These are phyloP conservation scores for Houttuynia cordata DNA, from an alignment of 164 flowering plant species.

Conservation along the genomic window DNA sequence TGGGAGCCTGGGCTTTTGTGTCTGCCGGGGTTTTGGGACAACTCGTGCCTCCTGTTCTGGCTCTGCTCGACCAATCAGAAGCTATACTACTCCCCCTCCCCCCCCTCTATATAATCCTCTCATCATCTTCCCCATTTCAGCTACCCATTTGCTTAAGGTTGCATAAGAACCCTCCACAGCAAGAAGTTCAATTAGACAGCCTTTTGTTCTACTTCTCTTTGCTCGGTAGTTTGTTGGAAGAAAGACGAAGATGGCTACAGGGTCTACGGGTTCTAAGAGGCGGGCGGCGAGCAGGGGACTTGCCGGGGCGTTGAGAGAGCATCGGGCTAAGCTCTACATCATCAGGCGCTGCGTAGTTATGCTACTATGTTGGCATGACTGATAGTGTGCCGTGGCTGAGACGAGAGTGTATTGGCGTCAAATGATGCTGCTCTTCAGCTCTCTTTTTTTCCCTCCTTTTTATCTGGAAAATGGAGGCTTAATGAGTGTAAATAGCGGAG, in stretches of 20 bases:
- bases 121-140: neutral
- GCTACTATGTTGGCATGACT: constrained; percentile 10
- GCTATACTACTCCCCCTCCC: neutral
- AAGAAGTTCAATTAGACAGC: neutral
- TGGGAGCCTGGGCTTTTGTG: neutral
- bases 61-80: neutral
- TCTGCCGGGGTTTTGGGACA: neutral
- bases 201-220: neutral
- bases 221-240: neutral
- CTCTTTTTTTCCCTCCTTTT: neutral
- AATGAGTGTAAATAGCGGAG: constrained; percentile 4
- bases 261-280: constrained; percentile 29
- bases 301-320: constrained; percentile 44
- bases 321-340: constrained; percentile 12
- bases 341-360: constrained; percentile 9
- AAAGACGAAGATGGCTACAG: constrained; percentile 18
- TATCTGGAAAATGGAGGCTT: neutral
- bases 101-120: neutral
- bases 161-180: neutral
- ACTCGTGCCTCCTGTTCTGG: neutral
- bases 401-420: neutral
- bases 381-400: neutral
- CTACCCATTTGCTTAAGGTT: neutral
- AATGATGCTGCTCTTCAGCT: neutral
- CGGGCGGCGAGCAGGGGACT: constrained; percentile 42